These are phyloP conservation scores for Colletotrichum abscissum DNA, from an alignment of 2,329 filamentous ascomycete species.

Conservation along the genomic window DNA sequence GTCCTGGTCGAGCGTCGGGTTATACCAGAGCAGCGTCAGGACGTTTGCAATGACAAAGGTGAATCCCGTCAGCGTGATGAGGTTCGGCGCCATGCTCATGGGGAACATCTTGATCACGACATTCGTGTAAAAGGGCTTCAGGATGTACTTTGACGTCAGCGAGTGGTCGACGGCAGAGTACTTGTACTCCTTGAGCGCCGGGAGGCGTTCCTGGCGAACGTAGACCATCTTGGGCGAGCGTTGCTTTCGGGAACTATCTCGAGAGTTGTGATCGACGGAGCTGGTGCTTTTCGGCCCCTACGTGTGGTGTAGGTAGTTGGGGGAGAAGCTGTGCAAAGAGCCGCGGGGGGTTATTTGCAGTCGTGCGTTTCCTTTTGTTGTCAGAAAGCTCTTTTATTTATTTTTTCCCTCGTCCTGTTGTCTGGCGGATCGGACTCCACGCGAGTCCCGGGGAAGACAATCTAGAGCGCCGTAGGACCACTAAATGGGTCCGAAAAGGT, in stretches of 20 bases:
- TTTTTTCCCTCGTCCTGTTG: slow-evolving; percentile 5
- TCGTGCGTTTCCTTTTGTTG: background rate
- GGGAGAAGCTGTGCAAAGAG: background rate
- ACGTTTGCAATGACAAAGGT: slow-evolving; percentile 90
- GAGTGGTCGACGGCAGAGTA: slow-evolving; percentile 94
- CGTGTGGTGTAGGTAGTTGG: background rate
- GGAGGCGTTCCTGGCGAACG: slow-evolving; percentile 90
- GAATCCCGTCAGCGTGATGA: slow-evolving; percentile 93
- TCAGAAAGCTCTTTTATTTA: background rate
- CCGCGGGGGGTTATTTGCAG: background rate
- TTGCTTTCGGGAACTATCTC: background rate
- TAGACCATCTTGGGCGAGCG: slow-evolving; percentile 79
- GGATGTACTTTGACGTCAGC: slow-evolving; percentile 87
- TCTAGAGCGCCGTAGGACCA: slow-evolving; percentile 23
- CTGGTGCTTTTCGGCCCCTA: background rate
- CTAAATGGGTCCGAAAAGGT: slow-evolving; percentile 14
- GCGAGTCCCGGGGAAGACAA: slow-evolving; percentile 15
- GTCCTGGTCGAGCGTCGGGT: slow-evolving; percentile 91
- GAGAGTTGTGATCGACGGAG: background rate
- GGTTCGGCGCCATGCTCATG: slow-evolving; percentile 89
- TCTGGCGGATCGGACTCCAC: slow-evolving; percentile 17
- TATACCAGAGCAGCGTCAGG: slow-evolving; percentile 94
- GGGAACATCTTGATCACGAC: slow-evolving; percentile 95
- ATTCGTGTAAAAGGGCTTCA: slow-evolving; percentile 98
- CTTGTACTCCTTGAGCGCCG: slow-evolving; percentile 92